A percentile compares a stretch with the other conserved stretches of the same genome.
Conservation (phyloP, 2,329 filamentous ascomycete species). For the Penicillium decumbens region DNA sequence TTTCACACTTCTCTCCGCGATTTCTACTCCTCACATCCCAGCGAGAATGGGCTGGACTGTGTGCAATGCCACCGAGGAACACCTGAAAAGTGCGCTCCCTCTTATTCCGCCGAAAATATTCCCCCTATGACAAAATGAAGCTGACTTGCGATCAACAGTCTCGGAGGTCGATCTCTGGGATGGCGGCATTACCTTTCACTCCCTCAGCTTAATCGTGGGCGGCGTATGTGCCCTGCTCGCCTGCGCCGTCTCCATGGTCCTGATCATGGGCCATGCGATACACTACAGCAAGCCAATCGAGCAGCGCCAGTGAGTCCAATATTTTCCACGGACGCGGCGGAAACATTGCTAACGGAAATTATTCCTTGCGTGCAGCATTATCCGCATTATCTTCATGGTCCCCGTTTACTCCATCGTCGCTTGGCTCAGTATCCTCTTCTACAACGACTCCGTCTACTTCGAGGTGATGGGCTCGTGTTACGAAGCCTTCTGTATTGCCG, state of each 20-base stretch:
- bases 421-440: slow-evolving; percentile 67
- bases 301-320: slow-evolving; percentile 58
- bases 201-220: slow-evolving; percentile 52
- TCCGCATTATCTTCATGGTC: slow-evolving; percentile 82
- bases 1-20: slow-evolving; percentile 4
- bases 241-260: slow-evolving; percentile 48
- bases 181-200: slow-evolving; percentile 52
- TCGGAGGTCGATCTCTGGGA: slow-evolving; percentile 51
- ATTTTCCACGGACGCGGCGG: slow-evolving; percentile 30
- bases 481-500: slow-evolving; percentile 79
- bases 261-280: slow-evolving; percentile 55
- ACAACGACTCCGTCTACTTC: slow-evolving; percentile 73
- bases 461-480: slow-evolving; percentile 77
- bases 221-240: slow-evolving; percentile 52
- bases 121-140: background rate
- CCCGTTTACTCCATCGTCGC: slow-evolving; percentile 71
- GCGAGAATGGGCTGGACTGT: slow-evolving; percentile 42
- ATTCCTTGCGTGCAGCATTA: slow-evolving; percentile 55
- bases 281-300: slow-evolving; percentile 58
- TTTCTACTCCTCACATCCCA: slow-evolving; percentile 9
- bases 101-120: background rate
- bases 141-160: slow-evolving; percentile 31
- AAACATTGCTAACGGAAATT: slow-evolving; percentile 47
- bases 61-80: slow-evolving; percentile 51
- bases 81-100: slow-evolving; percentile 39